Evolutionary conservation across 176 grass and related monocot genomes (phyloP), one percentile per base, ranked within the genome.

Genomic region (Secale cereale): DNA sequence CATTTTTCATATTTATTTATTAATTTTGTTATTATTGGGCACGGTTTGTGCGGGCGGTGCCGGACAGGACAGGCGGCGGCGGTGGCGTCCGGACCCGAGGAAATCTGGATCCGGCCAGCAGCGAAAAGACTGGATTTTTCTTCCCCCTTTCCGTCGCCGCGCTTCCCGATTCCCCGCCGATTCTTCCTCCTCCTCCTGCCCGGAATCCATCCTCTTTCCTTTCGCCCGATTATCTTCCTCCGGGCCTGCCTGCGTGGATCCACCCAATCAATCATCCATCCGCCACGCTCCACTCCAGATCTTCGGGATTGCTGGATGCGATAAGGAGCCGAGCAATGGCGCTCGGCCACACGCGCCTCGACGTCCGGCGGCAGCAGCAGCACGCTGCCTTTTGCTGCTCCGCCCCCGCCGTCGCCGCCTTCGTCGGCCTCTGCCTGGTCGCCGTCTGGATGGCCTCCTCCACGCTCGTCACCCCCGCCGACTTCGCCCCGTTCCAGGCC

Each of bases 381-480:
- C 27, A 31, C 6, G 27, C 63, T 29, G 29, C 37, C 2, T 92
- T 31, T 14, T 89, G 72, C 81, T 91, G 86, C 70, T 87, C 88
- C 60, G 82, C 84, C n/a, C 43, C 84, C 65, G 67, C 70, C 57
- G 36, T 88, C 63, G 76, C 89, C 35, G 36, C 89, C 46, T 94
- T 94, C 76, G 94, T 97, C 70, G 90, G 87, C 59, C 81, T 97
- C 32, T 89, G 92, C 71, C 85, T 97, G 25, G 86, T 94, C 17
- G 90, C 78, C 17, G 88, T 92, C 69, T 97, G 94, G 94, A 92
- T 91, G 90, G 35, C 86, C 43, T 89, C 94, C 32, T 94, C 94
- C n/a, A 61, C 85, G 28, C 89, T 89, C 40, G 88, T 94, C 74
- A 77, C 82, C 66, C 94, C 94, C 1, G 92, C 83, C 10, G 92